Base-by-base conservation (phyloP, 495 filamentous ascomycete species). In the Sphaerosporella brunnea region DNA sequence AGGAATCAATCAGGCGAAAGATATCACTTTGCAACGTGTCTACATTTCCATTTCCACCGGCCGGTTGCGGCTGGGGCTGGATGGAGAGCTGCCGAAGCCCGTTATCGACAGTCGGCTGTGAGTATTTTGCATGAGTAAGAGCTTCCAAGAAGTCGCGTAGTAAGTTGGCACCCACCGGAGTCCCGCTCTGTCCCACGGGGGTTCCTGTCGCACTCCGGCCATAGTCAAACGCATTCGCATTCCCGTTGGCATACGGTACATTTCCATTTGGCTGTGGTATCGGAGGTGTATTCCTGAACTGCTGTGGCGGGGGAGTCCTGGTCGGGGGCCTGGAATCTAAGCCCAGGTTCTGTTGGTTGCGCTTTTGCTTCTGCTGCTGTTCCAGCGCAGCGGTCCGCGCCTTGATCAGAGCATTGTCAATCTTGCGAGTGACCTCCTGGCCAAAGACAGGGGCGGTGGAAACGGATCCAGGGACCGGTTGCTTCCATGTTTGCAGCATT, bases 401-500 rank as follows among this genome's bases (percentile, higher is more conserved):
- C 62, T 86, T 93, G 59, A 93, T 84, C 49, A 97, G 68, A 13
- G 87, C 84, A 66, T 80, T 93, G 61, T 97, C 90, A 54, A 97
- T 96, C 45, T 80, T 79, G 30, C 82, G 73, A 30, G 84, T 92
- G 35, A 80, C 71, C 20, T 95, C 85, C 10, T 72, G 68, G 13
- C 83, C 75, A 62, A 97, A 97, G 43, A 97, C 88, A 1, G 90
- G 88, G 52, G 80, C 72, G 1, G 75, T 74, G 55, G 92, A 85
- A 45, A 88, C 70, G 10, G 90, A 93, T 16, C 87, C 90, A 0
- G 87, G 84, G 2, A 94, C 84, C 15, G 92, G 84, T 61, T 93
- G 82, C 63, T 94, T 97, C 90, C 90, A 97, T 0, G 90, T 97
- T 66, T 84, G 87, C 42, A 96, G 72, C 82, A 97, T 87, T 64